phyloP scores from a whole-genome alignment of 1,139 yeast species.

The Zygoascus hellenicus region DNA sequence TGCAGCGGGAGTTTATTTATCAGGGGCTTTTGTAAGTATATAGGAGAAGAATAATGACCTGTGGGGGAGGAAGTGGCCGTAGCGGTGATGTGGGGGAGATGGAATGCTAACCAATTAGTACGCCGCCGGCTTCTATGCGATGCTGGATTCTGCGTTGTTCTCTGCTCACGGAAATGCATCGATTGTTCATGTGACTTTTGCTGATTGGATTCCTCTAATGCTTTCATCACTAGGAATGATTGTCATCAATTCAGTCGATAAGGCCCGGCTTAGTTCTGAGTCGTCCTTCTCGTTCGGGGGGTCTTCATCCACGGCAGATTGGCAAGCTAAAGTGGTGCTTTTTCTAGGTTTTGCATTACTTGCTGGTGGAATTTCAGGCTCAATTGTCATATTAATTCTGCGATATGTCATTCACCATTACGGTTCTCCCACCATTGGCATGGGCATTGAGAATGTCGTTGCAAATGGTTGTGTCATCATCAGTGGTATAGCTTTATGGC shows the following conservation, averaged over 20 bases:
- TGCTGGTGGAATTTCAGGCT: conserved; percentile 94
- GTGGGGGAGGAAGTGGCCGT: too few species aligned
- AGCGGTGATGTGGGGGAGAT: too few species aligned
- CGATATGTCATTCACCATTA: conserved; percentile 77
- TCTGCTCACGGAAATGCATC: conserved; percentile 84
- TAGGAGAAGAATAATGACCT: neutral
- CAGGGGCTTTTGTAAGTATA: conserved; percentile 53
- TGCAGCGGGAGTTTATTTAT: conserved; percentile 64
- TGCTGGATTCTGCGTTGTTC: conserved; percentile 82
- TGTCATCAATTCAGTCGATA: conserved; percentile 87
- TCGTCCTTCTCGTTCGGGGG: conserved; percentile 43
- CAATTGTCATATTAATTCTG: conserved; percentile 78
- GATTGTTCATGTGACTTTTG: conserved; percentile 77
- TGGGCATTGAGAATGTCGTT: conserved; percentile 88
- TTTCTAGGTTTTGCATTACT: conserved; percentile 87
- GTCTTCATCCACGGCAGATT: conserved; percentile 51
- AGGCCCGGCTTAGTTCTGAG: conserved; percentile 62
- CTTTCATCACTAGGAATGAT: conserved; percentile 89
- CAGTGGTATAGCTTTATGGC: conserved; percentile 84
- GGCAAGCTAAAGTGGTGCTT: conserved; percentile 89
- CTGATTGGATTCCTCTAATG: conserved; percentile 94
- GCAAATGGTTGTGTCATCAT: conserved; percentile 77
- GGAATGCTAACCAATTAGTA: conserved; percentile 38
- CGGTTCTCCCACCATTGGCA: conserved; percentile 80
- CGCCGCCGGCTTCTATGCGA: conserved; percentile 84